Conservation (phyloP, 2,329 filamentous ascomycete genomes). For the Didymella pomorum region DNA sequence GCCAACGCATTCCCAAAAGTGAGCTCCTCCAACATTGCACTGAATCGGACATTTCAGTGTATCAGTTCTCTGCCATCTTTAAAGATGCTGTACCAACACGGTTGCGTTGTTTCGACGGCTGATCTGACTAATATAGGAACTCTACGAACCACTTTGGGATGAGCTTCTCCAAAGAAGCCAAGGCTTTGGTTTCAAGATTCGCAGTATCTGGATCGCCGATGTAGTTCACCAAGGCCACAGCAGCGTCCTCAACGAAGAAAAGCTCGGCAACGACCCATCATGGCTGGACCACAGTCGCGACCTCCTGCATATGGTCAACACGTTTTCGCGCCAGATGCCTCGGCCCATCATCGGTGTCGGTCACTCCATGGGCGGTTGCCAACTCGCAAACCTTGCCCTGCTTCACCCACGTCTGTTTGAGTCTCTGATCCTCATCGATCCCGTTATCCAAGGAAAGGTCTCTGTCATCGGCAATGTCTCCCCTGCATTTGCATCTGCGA, state of each 20-base stretch:
- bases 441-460: slow-evolving; percentile 70
- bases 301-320: slow-evolving; percentile 83
- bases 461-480: slow-evolving; percentile 52
- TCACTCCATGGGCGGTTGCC: slow-evolving; percentile 85
- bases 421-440: slow-evolving; percentile 81
- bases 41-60: background rate
- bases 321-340: slow-evolving; percentile 79
- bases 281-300: slow-evolving; percentile 90
- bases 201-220: slow-evolving; percentile 89
- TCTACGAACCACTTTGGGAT: slow-evolving; percentile 93
- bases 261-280: slow-evolving; percentile 83
- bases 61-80: background rate
- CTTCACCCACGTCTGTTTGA: slow-evolving; percentile 83
- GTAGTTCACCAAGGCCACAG: slow-evolving; percentile 85
- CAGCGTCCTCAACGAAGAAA: slow-evolving; percentile 76
- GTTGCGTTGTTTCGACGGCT: background rate
- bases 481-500: slow-evolving; percentile 69
- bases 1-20: slow-evolving; percentile 95
- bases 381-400: slow-evolving; percentile 74
- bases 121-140: slow-evolving; percentile 65
- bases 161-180: slow-evolving; percentile 71
- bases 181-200: slow-evolving; percentile 71
- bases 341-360: slow-evolving; percentile 84
- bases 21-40: slow-evolving; percentile 6
- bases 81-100: too few species aligned